These are phyloP conservation scores for Candida tallmaniae DNA, from an alignment of 805 yeast species.

Conservation along the genomic window DNA sequence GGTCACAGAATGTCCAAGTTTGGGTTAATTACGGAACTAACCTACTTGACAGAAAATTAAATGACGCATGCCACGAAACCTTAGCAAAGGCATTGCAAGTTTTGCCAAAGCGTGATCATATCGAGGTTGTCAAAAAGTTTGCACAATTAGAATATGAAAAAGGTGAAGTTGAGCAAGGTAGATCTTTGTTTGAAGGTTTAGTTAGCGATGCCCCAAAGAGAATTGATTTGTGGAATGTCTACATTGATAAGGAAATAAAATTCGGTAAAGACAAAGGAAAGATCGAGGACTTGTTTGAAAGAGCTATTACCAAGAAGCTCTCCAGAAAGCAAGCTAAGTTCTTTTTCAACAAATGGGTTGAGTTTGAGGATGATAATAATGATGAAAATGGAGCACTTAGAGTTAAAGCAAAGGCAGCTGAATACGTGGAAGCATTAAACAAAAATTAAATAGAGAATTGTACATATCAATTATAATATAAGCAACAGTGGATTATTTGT, in stretches of 20 bases:
- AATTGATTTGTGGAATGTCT: conserved; percentile 92
- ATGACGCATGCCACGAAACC: conserved; percentile 64
- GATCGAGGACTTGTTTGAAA: conserved; percentile 77
- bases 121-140: conserved; percentile 80
- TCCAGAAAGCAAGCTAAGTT: conserved; percentile 88
- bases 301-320: conserved; percentile 65
- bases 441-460: conserved; percentile 4
- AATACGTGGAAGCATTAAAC: conserved; percentile 47
- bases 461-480: conserved; percentile 1
- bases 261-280: conserved; percentile 53
- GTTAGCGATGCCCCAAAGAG: conserved; percentile 86
- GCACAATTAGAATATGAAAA: conserved; percentile 82
- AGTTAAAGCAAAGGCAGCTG: conserved; percentile 88
- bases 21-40: conserved; percentile 85
- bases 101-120: conserved; percentile 67
- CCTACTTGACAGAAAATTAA: conserved; percentile 54
- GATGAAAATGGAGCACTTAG: conserved; percentile 72
- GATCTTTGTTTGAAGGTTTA: conserved; percentile 91
- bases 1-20: conserved; percentile 54
- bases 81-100: conserved; percentile 69
- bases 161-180: conserved; percentile 92
- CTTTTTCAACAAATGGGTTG: conserved; percentile 90
- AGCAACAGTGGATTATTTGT: neutral
- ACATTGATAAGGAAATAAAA: conserved; percentile 89
- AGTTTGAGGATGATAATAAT: conserved; percentile 64